Evolutionary conservation across 768 basidiomycete genomes (phyloP).

Genomic region (Macrolepiota dolichaula): DNA sequence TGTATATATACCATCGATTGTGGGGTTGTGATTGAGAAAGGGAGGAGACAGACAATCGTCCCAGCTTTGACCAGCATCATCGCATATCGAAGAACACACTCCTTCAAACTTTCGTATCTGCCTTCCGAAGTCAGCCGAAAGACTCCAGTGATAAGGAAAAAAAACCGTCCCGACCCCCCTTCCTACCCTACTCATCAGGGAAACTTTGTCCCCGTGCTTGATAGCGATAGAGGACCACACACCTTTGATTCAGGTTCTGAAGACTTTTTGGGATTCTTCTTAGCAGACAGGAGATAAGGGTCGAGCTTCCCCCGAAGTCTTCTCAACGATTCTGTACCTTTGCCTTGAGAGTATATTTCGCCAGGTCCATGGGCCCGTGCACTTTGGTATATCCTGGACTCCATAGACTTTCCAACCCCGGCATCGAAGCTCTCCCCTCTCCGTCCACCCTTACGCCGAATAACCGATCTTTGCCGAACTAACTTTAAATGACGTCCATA

Average conservation of each 20-base stretch:
- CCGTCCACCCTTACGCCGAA: not conserved
- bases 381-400: not conserved
- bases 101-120: not conserved
- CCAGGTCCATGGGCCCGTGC: not conserved
- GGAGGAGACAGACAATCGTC: not conserved
- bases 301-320: not conserved
- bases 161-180: too few species aligned
- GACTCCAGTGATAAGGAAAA: not conserved
- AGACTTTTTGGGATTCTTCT: not conserved
- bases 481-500: not conserved
- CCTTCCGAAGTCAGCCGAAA: not conserved
- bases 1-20: slow-evolving; percentile 1
- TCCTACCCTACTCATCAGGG: not conserved
- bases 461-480: not conserved
- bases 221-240: not conserved
- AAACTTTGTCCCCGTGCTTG: not conserved
- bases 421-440: not conserved
- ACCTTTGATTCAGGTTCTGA: not conserved
- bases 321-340: not conserved
- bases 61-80: not conserved
- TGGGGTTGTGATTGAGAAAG: not conserved
- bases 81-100: not conserved
- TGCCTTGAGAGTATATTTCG: not conserved
- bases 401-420: not conserved
- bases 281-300: not conserved